These are phyloP conservation scores for Trypanosoma platydactyli DNA, from an alignment of 208 protist species.

Conservation along the genomic window DNA sequence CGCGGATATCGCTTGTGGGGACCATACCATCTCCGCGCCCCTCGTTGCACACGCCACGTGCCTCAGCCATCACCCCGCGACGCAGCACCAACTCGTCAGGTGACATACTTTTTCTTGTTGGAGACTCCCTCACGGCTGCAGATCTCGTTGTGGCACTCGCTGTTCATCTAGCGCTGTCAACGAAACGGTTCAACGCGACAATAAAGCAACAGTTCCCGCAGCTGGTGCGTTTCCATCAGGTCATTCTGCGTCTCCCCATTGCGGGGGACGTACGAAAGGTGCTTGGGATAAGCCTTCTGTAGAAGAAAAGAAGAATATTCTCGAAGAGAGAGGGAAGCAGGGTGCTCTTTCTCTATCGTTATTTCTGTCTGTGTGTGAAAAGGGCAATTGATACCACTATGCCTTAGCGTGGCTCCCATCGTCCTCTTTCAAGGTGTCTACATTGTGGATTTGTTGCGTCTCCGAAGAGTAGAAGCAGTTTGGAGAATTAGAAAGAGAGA, in stretches of 20 bases:
- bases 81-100: conserved; percentile 25
- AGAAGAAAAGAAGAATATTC: conserved; percentile 6
- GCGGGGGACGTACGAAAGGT: conserved; percentile 59
- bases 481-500: neutral
- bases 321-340: conserved; percentile 17
- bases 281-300: conserved; percentile 33
- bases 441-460: neutral
- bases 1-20: too few species aligned
- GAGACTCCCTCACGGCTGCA: conserved; percentile 70
- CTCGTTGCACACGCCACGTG: conserved; percentile 3
- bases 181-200: conserved; percentile 26
- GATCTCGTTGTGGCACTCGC: conserved; percentile 56
- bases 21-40: neutral
- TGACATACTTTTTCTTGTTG: conserved; percentile 64
- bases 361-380: too few species aligned
- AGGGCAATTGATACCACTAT: too few species aligned
- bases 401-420: too few species aligned
- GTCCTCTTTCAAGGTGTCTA: neutral
- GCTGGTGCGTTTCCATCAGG: conserved; percentile 44
- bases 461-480: neutral
- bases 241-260: conserved; percentile 54
- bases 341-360: too few species aligned
- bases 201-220: conserved; percentile 31
- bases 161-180: conserved; percentile 34
- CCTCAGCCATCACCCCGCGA: conserved; percentile 23